Base-by-base conservation (phyloP, 2,329 filamentous ascomycete species). In the Phyllosticta paracitricarpa region DNA sequence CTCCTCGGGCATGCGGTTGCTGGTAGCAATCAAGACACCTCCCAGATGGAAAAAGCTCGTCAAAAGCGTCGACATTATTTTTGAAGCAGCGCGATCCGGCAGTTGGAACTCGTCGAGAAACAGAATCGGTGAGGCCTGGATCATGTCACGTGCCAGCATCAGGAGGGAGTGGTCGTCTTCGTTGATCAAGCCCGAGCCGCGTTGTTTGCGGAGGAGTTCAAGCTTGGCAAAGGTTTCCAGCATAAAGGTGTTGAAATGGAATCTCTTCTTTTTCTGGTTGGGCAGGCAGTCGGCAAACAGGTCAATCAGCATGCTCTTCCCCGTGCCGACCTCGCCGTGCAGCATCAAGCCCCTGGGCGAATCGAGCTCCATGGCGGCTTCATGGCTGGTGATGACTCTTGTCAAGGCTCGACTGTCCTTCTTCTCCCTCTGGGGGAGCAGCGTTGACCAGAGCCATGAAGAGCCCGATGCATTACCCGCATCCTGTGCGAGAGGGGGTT, bases 171-270 rank as follows among this genome's bases (percentile, higher is more conserved):
- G 85, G 62, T 91, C 84, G 52, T 81, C 78, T 7, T 75, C 70
- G 6, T 66, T 60, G 26, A 61, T 66, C 28, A 40, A 22, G 4
- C 10, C 26, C 0, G 66, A 63, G 26, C 19, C 56, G 3, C 60
- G 30, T 4, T 51, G 40, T 30, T 73, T 72, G 3, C 89, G 79
- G 54, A 89, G 80, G 12, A 80, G 76, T 67, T 93, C 89, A 0
- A 94, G 77, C 57, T 86, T 85, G 0, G 88, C 86, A 55, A 92
- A 80, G 0, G 84, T 85, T 65, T 92, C 86, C 8, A 93, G 78
- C 88, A 94, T 94, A 68, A 94, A 94, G 0, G 88, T 91, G 70
- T 90, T 91, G 74, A 91, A 94, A 70, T 93, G 89, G 85, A 87
- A 91, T 63, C 89, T 79, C 66, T 82, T 79, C 76, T 93, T 93